Evolutionary conservation across 192 early-diverging fungal species (phyloP).

Genomic region (Paraglomus brasilianum): DNA sequence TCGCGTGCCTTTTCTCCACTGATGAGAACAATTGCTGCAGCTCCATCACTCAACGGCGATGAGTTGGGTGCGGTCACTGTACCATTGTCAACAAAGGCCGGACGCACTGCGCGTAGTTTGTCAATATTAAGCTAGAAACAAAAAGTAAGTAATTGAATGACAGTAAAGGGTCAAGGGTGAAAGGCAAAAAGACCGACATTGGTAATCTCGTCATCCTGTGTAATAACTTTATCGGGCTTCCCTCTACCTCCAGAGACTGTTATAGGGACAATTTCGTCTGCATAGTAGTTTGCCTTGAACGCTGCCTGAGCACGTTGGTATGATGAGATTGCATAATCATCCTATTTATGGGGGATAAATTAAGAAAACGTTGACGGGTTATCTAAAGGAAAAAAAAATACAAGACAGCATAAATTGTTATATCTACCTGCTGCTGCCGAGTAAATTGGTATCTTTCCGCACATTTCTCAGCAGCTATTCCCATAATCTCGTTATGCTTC

Average conservation of each 20-base stretch:
- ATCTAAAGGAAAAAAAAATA: background rate
- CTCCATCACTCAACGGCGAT: constrained; percentile 79
- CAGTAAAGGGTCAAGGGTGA: background rate
- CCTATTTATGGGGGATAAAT: constrained; percentile 37
- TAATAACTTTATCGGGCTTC: constrained; percentile 59
- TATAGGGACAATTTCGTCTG: constrained; percentile 69
- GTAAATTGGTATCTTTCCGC: constrained; percentile 76
- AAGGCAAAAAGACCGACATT: constrained; percentile 40
- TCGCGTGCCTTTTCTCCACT: constrained; percentile 59
- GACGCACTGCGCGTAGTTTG: constrained; percentile 85
- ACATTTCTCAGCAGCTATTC: constrained; percentile 76
- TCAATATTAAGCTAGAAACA: constrained; percentile 62
- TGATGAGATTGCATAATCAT: constrained; percentile 70
- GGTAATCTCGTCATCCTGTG: constrained; percentile 61
- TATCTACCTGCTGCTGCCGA: constrained; percentile 66
- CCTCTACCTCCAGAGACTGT: constrained; percentile 67
- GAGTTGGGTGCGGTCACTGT: constrained; percentile 92
- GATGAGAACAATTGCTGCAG: constrained; percentile 71
- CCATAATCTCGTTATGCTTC: constrained; percentile 73
- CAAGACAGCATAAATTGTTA: background rate
- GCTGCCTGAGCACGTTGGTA: constrained; percentile 78
- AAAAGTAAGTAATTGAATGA: background rate
- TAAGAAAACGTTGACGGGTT: background rate
- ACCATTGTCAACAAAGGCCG: constrained; percentile 83
- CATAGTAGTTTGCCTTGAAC: constrained; percentile 56